A percentile compares a stretch with the other conserved stretches of the same genome.
Conservation (phyloP, 345 rosid genomes). For the Orychophragmus violaceus region DNA sequence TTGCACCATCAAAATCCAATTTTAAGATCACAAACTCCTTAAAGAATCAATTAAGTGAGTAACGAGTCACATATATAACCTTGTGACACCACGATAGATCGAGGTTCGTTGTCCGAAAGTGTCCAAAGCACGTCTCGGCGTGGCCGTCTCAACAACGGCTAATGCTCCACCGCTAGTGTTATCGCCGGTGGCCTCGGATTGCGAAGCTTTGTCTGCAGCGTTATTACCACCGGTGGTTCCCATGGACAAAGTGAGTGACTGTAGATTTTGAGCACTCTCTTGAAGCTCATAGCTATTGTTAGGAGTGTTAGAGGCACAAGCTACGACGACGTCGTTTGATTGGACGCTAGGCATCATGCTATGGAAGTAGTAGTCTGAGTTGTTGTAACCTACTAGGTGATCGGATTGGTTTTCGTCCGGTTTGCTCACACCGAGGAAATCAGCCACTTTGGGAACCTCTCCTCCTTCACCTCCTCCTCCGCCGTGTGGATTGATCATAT, state of each 20-base stretch:
- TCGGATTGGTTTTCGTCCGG: conserved; percentile 59
- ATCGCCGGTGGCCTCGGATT: conserved; percentile 50
- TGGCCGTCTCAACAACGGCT: conserved; percentile 43
- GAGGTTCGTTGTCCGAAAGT: conserved; percentile 97
- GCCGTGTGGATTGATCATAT: conserved; percentile 55
- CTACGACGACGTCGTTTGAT: conserved; percentile 29
- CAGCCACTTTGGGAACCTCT: conserved; percentile 88
- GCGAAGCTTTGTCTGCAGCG: conserved; percentile 28
- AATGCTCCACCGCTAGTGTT: conserved; percentile 43
- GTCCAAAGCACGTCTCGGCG: conserved; percentile 81
- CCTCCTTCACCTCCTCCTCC: conserved; percentile 29
- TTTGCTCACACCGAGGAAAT: conserved; percentile 94
- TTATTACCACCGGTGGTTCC: conserved; percentile 42
- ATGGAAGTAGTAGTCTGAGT: conserved; percentile 50
- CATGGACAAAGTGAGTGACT: conserved; percentile 86
- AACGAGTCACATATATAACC: conserved; percentile 35
- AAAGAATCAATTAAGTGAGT: neutral
- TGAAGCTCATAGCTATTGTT: conserved; percentile 52
- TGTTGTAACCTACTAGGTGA: conserved; percentile 56
- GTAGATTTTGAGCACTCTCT: conserved; percentile 68
- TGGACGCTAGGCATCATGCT: conserved; percentile 49
- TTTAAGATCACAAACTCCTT: neutral
- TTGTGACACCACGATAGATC: conserved; percentile 97
- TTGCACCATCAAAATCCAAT: neutral
- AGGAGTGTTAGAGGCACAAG: conserved; percentile 25